phyloP scores from a whole-genome alignment of 257 asterid genomes.

The Solanum gracilifrons region DNA sequence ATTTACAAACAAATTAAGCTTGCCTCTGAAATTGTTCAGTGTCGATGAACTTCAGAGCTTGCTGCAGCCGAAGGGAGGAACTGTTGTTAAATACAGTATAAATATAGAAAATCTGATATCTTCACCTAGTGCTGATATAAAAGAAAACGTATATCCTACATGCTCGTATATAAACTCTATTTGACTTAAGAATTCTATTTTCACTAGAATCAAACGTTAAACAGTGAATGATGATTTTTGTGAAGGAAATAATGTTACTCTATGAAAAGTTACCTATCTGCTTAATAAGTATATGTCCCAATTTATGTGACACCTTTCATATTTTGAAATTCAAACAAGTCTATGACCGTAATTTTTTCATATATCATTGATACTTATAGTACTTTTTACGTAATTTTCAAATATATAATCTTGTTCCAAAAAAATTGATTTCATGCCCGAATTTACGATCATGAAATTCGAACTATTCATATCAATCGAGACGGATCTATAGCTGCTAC shows the following conservation, averaged over 20 bases:
- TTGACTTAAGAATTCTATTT: background rate
- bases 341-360: background rate
- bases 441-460: background rate
- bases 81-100: background rate
- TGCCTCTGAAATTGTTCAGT: slow-evolving; percentile 91
- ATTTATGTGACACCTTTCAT: background rate
- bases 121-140: background rate
- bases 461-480: background rate
- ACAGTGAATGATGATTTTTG: background rate
- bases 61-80: slow-evolving; percentile 32
- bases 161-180: background rate
- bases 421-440: background rate
- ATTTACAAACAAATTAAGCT: background rate
- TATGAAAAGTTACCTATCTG: background rate
- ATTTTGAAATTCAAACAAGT: background rate
- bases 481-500: background rate
- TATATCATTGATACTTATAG: background rate
- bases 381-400: background rate
- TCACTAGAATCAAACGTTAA: background rate
- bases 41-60: slow-evolving; percentile 73
- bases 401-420: background rate
- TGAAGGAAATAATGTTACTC: background rate
- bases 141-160: background rate
- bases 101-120: background rate
- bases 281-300: background rate